Conservation (phyloP, 805 yeast genomes). For the Priceomyces fermenticarens region DNA sequence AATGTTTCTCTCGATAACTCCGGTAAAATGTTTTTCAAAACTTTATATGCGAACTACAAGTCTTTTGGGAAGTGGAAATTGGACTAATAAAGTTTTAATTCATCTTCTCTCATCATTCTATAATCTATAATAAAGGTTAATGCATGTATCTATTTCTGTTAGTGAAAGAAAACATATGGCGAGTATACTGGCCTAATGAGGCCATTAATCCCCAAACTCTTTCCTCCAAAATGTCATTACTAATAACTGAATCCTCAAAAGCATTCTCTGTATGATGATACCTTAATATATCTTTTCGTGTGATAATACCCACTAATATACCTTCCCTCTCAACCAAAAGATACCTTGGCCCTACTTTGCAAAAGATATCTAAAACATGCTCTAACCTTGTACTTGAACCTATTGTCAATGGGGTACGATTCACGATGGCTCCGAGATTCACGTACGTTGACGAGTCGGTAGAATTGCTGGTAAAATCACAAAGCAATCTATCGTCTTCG, state of each 20-base stretch:
- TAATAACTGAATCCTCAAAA: slow-evolving; percentile 9
- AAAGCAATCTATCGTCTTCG: slow-evolving; percentile 10
- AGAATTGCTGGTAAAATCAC: slow-evolving; percentile 9
- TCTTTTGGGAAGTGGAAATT: slow-evolving; percentile 75
- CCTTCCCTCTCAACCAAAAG: slow-evolving; percentile 63
- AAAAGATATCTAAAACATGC: slow-evolving; percentile 63
- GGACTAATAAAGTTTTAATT: slow-evolving; percentile 1
- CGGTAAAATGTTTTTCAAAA: slow-evolving; percentile 65
- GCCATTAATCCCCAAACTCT: slow-evolving; percentile 34
- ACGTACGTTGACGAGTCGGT: slow-evolving; percentile 7
- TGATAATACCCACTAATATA: slow-evolving; percentile 65
- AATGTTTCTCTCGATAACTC: slow-evolving; percentile 65
- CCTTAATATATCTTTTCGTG: slow-evolving; percentile 77
- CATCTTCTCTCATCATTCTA: slow-evolving; percentile 29
- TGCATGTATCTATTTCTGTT: no score
- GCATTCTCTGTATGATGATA: slow-evolving; percentile 47
- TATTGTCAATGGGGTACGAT: slow-evolving; percentile 62
- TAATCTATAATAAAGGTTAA: slow-evolving; percentile 5
- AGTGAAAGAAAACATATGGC: slow-evolving; percentile 13
- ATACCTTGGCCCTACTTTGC: slow-evolving; percentile 75
- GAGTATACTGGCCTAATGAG: slow-evolving; percentile 13
- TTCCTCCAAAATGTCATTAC: slow-evolving; percentile 23
- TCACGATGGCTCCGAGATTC: slow-evolving; percentile 30
- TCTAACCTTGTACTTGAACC: slow-evolving; percentile 54
- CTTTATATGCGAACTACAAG: slow-evolving; percentile 69